phyloP scores from a whole-genome alignment of 495 filamentous ascomycete species.

The Talaromyces stipitatus region DNA sequence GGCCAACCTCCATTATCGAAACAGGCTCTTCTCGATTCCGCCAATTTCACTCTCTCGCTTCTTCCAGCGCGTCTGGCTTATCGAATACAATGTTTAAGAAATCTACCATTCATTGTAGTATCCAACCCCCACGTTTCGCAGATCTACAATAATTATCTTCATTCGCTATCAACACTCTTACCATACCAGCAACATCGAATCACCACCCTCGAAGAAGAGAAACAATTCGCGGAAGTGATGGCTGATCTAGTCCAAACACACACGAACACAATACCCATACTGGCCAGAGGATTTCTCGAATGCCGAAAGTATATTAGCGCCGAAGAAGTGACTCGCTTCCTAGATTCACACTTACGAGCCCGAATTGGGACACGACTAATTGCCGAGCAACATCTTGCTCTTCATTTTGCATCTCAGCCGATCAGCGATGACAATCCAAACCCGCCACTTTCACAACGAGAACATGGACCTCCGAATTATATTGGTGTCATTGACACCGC shows the following conservation, averaged over 20 bases:
- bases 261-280: constrained; percentile 83
- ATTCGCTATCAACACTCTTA: constrained; percentile 81
- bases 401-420: constrained; percentile 76
- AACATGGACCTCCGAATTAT: constrained; percentile 56
- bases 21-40: constrained; percentile 72
- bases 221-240: constrained; percentile 81
- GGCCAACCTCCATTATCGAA: constrained; percentile 82
- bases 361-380: constrained; percentile 91
- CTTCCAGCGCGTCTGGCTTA: constrained; percentile 91
- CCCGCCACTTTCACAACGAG: constrained; percentile 18
- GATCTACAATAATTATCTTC: constrained; percentile 92
- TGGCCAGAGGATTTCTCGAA: constrained; percentile 87
- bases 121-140: constrained; percentile 86
- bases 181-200: constrained; percentile 74
- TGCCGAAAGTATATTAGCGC: constrained; percentile 80
- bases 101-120: constrained; percentile 94
- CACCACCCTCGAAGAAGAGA: constrained; percentile 77
- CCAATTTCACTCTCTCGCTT: constrained; percentile 89
- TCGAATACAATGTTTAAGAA: constrained; percentile 83
- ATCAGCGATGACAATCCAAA: constrained; percentile 41
- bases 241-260: constrained; percentile 92
- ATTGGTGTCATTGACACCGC: constrained; percentile 97
- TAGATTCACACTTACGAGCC: constrained; percentile 89
- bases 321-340: constrained; percentile 73
- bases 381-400: constrained; percentile 92